phyloP scores from a whole-genome alignment of 2,329 filamentous ascomycete species.

The Ophiostoma himal-ulmi region DNA sequence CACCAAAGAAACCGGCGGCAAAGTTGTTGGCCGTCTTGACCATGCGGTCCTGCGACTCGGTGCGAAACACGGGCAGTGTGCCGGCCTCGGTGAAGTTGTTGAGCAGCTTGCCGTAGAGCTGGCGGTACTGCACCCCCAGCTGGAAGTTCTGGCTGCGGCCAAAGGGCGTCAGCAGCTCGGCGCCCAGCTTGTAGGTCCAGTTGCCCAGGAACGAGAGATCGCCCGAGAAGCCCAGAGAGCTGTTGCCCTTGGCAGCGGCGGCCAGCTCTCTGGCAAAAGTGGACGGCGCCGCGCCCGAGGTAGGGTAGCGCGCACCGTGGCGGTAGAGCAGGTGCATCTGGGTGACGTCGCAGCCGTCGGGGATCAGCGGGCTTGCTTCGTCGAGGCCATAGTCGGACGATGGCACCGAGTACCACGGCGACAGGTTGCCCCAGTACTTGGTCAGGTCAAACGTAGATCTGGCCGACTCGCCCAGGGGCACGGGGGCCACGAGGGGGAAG shows the following conservation, averaged over 20 bases:
- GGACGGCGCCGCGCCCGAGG: neutral
- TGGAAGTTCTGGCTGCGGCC: conserved; percentile 9
- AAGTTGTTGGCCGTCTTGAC: conserved; percentile 12
- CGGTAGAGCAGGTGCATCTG: conserved; percentile 9
- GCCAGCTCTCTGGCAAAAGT: conserved; percentile 1
- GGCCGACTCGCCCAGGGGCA: neutral
- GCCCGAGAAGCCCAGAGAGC: conserved; percentile 5
- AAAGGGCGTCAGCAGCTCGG: neutral
- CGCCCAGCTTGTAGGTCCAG: conserved; percentile 10
- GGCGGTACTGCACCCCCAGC: conserved; percentile 6
- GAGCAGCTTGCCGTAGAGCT: conserved; percentile 7
- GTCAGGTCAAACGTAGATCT: conserved; percentile 5
- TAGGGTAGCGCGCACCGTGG: conserved; percentile 1
- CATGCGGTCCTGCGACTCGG: conserved; percentile 9
- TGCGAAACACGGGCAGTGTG: conserved; percentile 6
- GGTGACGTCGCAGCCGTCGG: conserved; percentile 2
- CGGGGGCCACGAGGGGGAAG: conserved; percentile 6
- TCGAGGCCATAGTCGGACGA: neutral
- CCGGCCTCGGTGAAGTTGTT: conserved; percentile 10
- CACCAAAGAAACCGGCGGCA: conserved; percentile 4
- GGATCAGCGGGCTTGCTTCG: neutral
- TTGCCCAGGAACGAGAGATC: conserved; percentile 2
- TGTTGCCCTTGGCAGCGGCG: neutral
- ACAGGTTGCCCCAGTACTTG: conserved; percentile 5
- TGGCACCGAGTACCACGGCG: conserved; percentile 7